Conservation (phyloP, 179 eudicot genomes). For the Drosera spatulata region DNA sequence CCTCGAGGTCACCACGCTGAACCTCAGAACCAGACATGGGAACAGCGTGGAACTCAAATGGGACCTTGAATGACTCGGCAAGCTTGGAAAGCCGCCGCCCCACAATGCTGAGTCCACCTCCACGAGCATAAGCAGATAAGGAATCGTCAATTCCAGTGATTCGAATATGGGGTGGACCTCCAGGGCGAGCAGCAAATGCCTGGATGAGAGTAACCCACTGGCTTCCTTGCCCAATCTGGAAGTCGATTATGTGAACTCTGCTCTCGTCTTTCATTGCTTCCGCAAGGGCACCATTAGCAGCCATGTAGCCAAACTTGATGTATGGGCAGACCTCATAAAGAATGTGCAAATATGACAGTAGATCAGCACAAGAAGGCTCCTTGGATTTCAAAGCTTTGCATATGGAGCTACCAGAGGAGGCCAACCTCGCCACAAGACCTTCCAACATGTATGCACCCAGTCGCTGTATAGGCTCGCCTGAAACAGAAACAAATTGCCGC, state of each 20-base stretch:
- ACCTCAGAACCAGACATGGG: constrained; percentile 33
- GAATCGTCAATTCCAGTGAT: constrained; percentile 78
- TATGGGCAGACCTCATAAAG: constrained; percentile 90
- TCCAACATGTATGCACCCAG: constrained; percentile 91
- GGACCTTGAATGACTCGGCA: constrained; percentile 60
- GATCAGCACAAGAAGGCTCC: constrained; percentile 67
- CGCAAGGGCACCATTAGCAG: constrained; percentile 94
- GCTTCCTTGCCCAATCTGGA: constrained; percentile 79
- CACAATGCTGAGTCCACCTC: constrained; percentile 61
- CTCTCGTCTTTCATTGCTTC: constrained; percentile 72
- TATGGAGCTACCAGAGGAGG: constrained; percentile 76
- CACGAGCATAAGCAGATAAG: constrained; percentile 67
- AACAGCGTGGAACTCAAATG: constrained; percentile 64
- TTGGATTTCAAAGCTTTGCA: constrained; percentile 56
- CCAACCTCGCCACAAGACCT: constrained; percentile 81
- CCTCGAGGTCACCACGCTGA: constrained; percentile 31
- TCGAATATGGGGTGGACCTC: constrained; percentile 93
- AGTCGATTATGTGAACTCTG: constrained; percentile 74
- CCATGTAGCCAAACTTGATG: constrained; percentile 92
- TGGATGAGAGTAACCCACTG: constrained; percentile 91
- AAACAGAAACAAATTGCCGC: constrained; percentile 80
- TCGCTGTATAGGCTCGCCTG: constrained; percentile 85
- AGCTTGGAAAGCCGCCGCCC: constrained; percentile 65
- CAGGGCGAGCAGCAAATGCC: constrained; percentile 85
- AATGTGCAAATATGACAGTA: constrained; percentile 71